Base-by-base conservation (phyloP, 257 asterid genomes). In the Przewalskia tangutica region DNA sequence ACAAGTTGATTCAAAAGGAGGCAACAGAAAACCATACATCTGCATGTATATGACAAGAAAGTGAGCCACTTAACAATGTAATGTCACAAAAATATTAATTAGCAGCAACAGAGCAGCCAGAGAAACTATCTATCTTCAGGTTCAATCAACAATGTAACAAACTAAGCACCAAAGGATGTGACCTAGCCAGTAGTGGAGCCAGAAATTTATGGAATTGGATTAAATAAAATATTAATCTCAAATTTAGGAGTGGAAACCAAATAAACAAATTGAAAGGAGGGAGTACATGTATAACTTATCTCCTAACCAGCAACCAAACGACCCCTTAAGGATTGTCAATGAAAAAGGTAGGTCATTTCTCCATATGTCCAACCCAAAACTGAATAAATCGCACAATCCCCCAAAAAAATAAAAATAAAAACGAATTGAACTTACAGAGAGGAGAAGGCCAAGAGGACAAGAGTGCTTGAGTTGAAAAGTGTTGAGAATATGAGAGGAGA, bases 391-490 rank as follows among this genome's bases (percentile, higher is more conserved):
- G 4, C 3, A 55, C 20, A 4, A 16, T n/a, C 0, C 18, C 18
- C 60, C 14, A 55, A 55, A 55, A 53, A 54, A 16, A 18, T 46
- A 46, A 46, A 54, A 14, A 54, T 13, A 16, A 55, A 16, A 16
- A 55, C 4, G 23, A 3, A 58, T 44, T 12, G 8, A 13, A 66
- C 80, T 42, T 87, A 95, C 98, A 54, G 90, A 91, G 84, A 95
- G 97, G 77, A 92, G 85, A 83, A 95, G 89, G 80, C 98, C 99
- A 70, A 91, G 79, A 34, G 99, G 97, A 82, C 98, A 95, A 65
- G 97, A 85, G 13, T 82, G 86, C 32, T 89, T 90, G 82, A 95
- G 97, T 13, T 91, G 90, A 88, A 92, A 95, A 84, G 87, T 89
- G 77, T 75, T 85, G 76, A 94, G 91, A 50, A 95, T 81, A 81